Conservation (phyloP, 371 early-diverging fungal species). For the Racocetra persica region DNA sequence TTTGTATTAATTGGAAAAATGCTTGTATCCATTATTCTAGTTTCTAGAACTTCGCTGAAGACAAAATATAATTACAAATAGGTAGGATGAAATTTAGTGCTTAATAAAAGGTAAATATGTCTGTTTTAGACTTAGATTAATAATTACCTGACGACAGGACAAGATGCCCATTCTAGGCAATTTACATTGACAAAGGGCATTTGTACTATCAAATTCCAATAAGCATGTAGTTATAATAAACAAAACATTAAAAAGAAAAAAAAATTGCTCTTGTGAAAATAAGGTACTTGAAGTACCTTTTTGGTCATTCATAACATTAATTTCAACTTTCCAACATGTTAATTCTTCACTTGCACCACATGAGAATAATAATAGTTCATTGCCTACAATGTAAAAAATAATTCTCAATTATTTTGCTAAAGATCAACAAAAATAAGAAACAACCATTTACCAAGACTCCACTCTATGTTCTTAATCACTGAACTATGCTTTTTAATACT, state of each 20-base stretch:
- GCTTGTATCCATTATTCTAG: slow-evolving; percentile 65
- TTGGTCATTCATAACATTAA: background rate
- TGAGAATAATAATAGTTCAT: slow-evolving; percentile 36
- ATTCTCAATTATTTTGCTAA: background rate
- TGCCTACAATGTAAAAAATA: slow-evolving; percentile 15
- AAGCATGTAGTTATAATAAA: background rate
- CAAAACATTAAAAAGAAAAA: background rate
- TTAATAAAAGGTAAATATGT: background rate
- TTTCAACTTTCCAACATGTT: slow-evolving; percentile 44
- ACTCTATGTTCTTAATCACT: slow-evolving; percentile 38
- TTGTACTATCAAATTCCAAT: background rate
- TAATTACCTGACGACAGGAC: slow-evolving; percentile 55
- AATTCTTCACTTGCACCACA: slow-evolving; percentile 43
- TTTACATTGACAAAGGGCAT: slow-evolving; percentile 39
- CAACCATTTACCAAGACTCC: slow-evolving; percentile 17
- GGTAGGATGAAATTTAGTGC: background rate
- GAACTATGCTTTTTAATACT: slow-evolving; percentile 44
- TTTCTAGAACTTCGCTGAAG: slow-evolving; percentile 56
- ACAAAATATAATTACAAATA: background rate
- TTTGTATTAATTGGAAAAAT: slow-evolving; percentile 45
- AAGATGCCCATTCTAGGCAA: slow-evolving; percentile 58
- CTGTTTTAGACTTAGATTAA: background rate
- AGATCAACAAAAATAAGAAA: background rate
- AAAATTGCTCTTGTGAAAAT: background rate
- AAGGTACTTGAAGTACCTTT: background rate